A percentile compares a stretch with the other conserved stretches of the same genome.
These are phyloP conservation scores for Stephanodiscus minutulus DNA, from an alignment of 108 stramenopile species.

Conservation along the genomic window DNA sequence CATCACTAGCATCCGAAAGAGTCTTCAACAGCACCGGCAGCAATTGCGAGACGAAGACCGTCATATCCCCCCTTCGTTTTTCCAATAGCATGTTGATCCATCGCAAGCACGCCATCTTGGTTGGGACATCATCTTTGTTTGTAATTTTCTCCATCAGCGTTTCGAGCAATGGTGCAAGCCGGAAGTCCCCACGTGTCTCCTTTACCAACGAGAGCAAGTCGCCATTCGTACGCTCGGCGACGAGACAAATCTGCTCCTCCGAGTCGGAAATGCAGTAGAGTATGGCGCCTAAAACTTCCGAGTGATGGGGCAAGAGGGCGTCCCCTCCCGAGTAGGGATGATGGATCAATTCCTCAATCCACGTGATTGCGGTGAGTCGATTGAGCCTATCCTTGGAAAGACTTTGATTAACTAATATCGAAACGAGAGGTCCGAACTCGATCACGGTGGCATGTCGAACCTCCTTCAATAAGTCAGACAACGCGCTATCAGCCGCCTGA, in stretches of 20 bases:
- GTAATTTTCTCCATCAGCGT: slow-evolving; percentile 86
- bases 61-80: slow-evolving; percentile 92
- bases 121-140: slow-evolving; percentile 90
- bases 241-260: slow-evolving; percentile 89
- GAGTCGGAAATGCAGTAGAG: slow-evolving; percentile 90
- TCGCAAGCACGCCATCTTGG: slow-evolving; percentile 89
- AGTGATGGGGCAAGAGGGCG: slow-evolving; percentile 86
- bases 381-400: slow-evolving; percentile 91
- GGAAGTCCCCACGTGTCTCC: slow-evolving; percentile 74
- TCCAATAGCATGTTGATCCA: slow-evolving; percentile 99
- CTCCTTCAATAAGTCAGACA: slow-evolving; percentile 88
- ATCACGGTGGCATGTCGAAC: slow-evolving; percentile 85
- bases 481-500: slow-evolving; percentile 87
- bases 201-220: slow-evolving; percentile 86
- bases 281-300: slow-evolving; percentile 91
- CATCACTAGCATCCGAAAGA: slow-evolving; percentile 91
- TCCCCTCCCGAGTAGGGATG: slow-evolving; percentile 92
- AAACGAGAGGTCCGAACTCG: slow-evolving; percentile 95
- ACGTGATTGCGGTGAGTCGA: slow-evolving; percentile 93
- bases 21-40: slow-evolving; percentile 91
- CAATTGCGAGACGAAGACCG: slow-evolving; percentile 81
- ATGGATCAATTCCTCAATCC: slow-evolving; percentile 94
- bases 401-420: slow-evolving; percentile 93
- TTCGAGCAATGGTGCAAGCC: slow-evolving; percentile 83
- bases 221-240: slow-evolving; percentile 89